Base-by-base conservation (phyloP, 164 flowering plant species). In the Brasenia schreberi region DNA sequence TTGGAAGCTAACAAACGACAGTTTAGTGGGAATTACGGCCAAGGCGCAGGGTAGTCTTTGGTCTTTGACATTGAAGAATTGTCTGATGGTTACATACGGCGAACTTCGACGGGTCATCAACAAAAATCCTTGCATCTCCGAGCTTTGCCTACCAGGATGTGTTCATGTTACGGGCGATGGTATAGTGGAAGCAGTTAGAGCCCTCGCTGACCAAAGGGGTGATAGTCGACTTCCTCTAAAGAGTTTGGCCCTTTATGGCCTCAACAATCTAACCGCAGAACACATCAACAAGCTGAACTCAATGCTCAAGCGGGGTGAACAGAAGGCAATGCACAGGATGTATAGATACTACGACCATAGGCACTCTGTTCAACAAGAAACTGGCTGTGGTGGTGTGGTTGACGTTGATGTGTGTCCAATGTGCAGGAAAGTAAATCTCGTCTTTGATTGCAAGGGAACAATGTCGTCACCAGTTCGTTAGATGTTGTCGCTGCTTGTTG, bases 141-240 rank as follows among this genome's bases (percentile, higher is more conserved):
- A 84, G 96, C 88, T 90, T 18, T 75, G 76, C 65, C 19, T 87
- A 64, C 85, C 90, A 43, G 88, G 77, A 42, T 90, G 92, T 81
- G 81, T 81, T 6, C 68, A 83, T 73, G 71, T 90, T 70, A 82
- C 90, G 5, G 80, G 91, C 3, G 84, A 76, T 9, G 90, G 95
- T 62, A 61, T 93, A 19, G 74, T 86, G 43, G 67, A 63, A 68
- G 82, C 78, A 53, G 92, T 82, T 43, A 69, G 56, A 49, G 16
- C 14, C 1, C 56, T 49, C 16, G 56, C 56, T 49, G 56, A 6
- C 56, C 10, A 2, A 49, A 49, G 76, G 74, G 63, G 63, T 61
- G 63, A 23, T 61, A 73, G 62, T 44, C 75, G 87, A 19, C 70
- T 84, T 27, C 70, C 63, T 45, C 74, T 86, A 18, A 77, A 71